Evolutionary conservation across 1,284 basidiomycete species (phyloP).

Genomic region (Marasmius fiardii): DNA sequence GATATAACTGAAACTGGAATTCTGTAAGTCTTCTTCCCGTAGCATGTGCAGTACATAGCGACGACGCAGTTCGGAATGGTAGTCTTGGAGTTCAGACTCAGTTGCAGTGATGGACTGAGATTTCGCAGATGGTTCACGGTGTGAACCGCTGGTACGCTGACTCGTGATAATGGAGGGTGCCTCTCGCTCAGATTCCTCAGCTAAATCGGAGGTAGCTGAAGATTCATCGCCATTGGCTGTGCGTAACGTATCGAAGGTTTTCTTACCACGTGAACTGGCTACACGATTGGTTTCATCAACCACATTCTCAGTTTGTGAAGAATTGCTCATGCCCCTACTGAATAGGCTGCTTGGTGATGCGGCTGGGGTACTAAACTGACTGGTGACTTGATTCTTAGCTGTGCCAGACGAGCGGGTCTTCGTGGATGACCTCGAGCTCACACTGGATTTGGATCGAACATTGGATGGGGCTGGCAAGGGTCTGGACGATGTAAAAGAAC

Average conservation of each 20-base stretch:
- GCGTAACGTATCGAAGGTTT: background rate
- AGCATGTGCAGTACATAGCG: background rate
- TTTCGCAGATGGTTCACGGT: no score
- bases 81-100: background rate
- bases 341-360: background rate
- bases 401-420: no score
- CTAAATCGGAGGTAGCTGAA: background rate
- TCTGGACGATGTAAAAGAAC: no score
- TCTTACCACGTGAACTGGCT: background rate
- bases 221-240: background rate
- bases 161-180: background rate
- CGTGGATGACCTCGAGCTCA: no score
- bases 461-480: no score
- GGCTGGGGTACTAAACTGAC: background rate
- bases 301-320: background rate
- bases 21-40: background rate
- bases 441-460: no score
- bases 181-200: background rate
- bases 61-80: background rate
- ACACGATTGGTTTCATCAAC: background rate
- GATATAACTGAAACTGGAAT: background rate
- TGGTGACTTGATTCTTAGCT: no score
- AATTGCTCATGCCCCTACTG: background rate
- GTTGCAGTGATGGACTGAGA: background rate
- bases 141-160: no score